Conservation (phyloP, 2,329 filamentous ascomycete species). For the Fusarium sp. region DNA sequence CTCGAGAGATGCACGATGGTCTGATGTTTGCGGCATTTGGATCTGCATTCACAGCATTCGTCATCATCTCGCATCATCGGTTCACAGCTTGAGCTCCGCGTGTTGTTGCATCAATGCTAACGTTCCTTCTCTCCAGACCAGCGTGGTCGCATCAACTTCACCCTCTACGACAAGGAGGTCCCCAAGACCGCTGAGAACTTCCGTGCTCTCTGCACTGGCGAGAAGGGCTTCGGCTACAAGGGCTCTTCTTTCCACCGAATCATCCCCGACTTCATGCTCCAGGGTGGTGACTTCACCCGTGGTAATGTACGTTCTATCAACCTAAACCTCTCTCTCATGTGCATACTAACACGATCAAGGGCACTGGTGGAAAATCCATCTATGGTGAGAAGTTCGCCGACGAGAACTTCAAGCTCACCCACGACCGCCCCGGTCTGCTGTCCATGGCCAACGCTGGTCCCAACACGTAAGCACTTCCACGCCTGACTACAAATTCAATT, state of each 20-base stretch:
- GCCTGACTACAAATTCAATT: background rate
- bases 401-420: slow-evolving; percentile 86
- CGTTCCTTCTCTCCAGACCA: slow-evolving; percentile 63
- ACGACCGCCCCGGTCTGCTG: slow-evolving; percentile 79
- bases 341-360: slow-evolving; percentile 59
- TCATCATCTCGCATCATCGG: slow-evolving; percentile 17
- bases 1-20: background rate
- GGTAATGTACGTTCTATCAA: slow-evolving; percentile 74
- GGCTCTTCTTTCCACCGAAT: slow-evolving; percentile 91
- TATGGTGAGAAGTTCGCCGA: slow-evolving; percentile 94
- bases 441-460: slow-evolving; percentile 97
- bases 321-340: background rate
- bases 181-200: slow-evolving; percentile 92
- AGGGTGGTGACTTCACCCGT: slow-evolving; percentile 95
- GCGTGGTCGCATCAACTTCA: slow-evolving; percentile 84
- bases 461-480: slow-evolving; percentile 75
- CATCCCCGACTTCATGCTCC: slow-evolving; percentile 93
- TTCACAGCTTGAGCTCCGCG: background rate
- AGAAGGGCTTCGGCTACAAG: slow-evolving; percentile 85
- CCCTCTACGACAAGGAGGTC: slow-evolving; percentile 84
- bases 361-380: slow-evolving; percentile 92
- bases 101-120: slow-evolving; percentile 28
- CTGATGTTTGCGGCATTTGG: background rate
- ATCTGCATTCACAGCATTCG: slow-evolving; percentile 5
- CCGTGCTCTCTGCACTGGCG: slow-evolving; percentile 80